Conservation (phyloP, 805 yeast genomes). For the Maudiozyma pseudohumilis region DNA sequence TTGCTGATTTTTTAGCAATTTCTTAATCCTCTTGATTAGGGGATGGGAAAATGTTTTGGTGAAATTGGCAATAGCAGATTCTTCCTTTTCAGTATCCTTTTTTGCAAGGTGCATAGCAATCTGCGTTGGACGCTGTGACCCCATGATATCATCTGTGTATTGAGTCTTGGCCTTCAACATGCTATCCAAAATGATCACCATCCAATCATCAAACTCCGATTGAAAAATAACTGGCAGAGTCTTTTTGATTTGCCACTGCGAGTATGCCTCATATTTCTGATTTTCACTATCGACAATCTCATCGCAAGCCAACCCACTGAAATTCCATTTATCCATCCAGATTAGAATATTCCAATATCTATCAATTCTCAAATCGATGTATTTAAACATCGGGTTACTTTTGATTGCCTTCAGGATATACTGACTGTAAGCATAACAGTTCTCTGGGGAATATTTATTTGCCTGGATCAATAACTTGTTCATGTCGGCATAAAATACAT, state of each 20-base stretch:
- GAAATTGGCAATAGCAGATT: constrained; percentile 37
- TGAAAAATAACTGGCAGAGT: constrained; percentile 68
- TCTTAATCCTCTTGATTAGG: constrained; percentile 53
- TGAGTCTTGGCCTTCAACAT: constrained; percentile 45
- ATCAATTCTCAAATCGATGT: constrained; percentile 60
- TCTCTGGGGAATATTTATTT: constrained; percentile 65
- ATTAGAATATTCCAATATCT: constrained; percentile 87
- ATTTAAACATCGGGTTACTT: constrained; percentile 72
- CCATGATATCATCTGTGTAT: constrained; percentile 23
- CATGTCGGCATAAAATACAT: constrained; percentile 69
- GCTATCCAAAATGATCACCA: constrained; percentile 62
- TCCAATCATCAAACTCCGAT: constrained; percentile 83
- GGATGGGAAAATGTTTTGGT: constrained; percentile 53
- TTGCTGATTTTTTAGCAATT: constrained; percentile 56
- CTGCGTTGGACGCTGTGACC: constrained; percentile 61
- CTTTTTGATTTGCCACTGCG: constrained; percentile 72
- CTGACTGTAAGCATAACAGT: constrained; percentile 84
- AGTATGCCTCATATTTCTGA: constrained; percentile 33
- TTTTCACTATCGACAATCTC: constrained; percentile 30
- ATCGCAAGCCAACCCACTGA: constrained; percentile 55
- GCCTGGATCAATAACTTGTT: constrained; percentile 68
- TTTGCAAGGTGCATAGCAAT: constrained; percentile 39
- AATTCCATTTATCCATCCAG: constrained; percentile 92
- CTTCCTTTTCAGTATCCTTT: constrained; percentile 26
- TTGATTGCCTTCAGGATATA: constrained; percentile 70